phyloP scores from a whole-genome alignment of 1,284 basidiomycete species.

The Thelephora terrestris region DNA sequence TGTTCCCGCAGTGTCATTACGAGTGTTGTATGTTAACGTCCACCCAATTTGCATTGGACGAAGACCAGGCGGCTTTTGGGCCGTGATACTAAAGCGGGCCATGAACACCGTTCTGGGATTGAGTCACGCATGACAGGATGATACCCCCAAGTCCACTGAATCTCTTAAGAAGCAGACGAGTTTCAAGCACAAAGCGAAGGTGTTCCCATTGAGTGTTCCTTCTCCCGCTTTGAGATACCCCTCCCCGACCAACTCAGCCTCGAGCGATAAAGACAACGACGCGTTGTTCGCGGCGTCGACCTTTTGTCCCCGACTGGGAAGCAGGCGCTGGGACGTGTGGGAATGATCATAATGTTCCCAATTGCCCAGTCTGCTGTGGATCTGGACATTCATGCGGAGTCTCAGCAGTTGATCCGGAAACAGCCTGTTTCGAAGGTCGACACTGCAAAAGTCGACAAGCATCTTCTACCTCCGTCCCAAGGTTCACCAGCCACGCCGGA shows the following conservation, averaged over 20 bases:
- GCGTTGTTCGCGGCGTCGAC: conserved; percentile 36
- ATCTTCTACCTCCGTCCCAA: background rate
- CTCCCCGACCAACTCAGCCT: conserved; percentile 18
- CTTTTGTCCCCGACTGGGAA: conserved; percentile 28
- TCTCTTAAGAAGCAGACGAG: conserved; percentile 5
- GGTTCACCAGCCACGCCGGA: background rate
- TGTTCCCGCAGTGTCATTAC: too few species aligned
- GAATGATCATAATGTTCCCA: background rate
- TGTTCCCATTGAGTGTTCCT: conserved; percentile 7
- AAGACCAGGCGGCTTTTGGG: too few species aligned
- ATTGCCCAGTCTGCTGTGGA: background rate
- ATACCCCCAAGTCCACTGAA: conserved; percentile 28
- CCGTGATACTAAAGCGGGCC: too few species aligned
- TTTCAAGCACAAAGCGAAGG: conserved; percentile 12
- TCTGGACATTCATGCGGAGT: background rate
- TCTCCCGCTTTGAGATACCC: conserved; percentile 14
- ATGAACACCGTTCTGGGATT: too few species aligned
- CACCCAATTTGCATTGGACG: too few species aligned
- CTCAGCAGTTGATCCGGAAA: background rate
- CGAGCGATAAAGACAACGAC: conserved; percentile 25
- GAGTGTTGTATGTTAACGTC: too few species aligned
- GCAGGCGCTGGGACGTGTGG: conserved; percentile 14
- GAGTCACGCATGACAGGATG: too few species aligned
- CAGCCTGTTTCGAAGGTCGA: background rate
- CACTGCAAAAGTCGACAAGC: background rate